Evolutionary conservation across 23 red algal genomes (phyloP).

Genomic region (Gracilaria domingensis): DNA sequence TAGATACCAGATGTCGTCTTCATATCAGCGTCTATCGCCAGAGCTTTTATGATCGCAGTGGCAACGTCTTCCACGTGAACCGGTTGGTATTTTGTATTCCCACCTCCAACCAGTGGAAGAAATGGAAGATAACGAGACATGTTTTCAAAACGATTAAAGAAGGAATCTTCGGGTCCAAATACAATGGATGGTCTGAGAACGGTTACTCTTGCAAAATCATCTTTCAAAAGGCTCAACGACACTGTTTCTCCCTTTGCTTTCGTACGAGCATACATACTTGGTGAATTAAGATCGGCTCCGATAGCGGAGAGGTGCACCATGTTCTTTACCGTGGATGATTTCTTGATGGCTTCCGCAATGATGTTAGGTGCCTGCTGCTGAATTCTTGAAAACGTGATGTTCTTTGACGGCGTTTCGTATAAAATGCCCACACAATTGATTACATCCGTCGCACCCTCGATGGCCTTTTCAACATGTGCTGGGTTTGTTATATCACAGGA

Average conservation of each 20-base stretch:
- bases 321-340: slow-evolving; percentile 15
- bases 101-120: slow-evolving; percentile 84
- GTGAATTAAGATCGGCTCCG: slow-evolving; percentile 65
- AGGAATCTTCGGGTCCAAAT: slow-evolving; percentile 89
- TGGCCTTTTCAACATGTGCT: slow-evolving; percentile 59
- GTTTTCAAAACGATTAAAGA: slow-evolving; percentile 90
- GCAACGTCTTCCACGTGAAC: slow-evolving; percentile 93
- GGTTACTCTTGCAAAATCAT: slow-evolving; percentile 35
- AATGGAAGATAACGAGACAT: slow-evolving; percentile 78
- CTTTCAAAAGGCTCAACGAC: neutral
- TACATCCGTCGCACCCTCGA: slow-evolving; percentile 72
- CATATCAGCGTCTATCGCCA: slow-evolving; percentile 9
- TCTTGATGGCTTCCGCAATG: slow-evolving; percentile 61
- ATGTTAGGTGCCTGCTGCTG: slow-evolving; percentile 64
- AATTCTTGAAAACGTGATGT: slow-evolving; percentile 73
- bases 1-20: slow-evolving; percentile 54
- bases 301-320: slow-evolving; percentile 93
- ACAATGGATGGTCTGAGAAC: slow-evolving; percentile 88
- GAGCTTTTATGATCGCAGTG: slow-evolving; percentile 55
- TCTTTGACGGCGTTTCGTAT: slow-evolving; percentile 74
- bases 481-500: slow-evolving; percentile 64
- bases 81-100: slow-evolving; percentile 85
- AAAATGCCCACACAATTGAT: slow-evolving; percentile 90
- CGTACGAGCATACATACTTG: slow-evolving; percentile 74
- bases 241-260: slow-evolving; percentile 82